Base-by-base conservation (phyloP, 208 protist genomes). In the Wallacemonas sp. region DNA sequence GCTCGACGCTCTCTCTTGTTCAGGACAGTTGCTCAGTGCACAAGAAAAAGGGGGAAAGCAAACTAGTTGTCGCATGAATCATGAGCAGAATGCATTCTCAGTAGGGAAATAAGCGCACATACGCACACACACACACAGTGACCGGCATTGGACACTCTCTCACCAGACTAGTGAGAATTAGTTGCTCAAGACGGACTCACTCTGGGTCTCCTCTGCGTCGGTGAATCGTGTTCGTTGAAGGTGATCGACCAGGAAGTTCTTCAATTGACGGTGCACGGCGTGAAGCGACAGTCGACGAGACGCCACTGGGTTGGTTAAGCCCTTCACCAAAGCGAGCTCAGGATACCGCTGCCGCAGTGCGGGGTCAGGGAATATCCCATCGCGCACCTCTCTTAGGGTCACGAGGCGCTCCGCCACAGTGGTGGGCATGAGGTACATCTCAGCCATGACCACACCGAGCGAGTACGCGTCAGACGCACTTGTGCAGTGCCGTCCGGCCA, bases 381-480 rank as follows among this genome's bases (percentile, higher is more conserved):
- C 79, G 6, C 90, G 84, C 42, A 86, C 76, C 29, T 76, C 63
- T 2, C 65, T 57, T 52, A 96, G 63, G 48, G 81, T 73, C 21
- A 64, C 57, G 22, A 93, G 55, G 3, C 90, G 79, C 73, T 96
- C 87, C 13, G 85, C 54, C 9, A 89, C 78, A 1, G 90, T 96
- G 19, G 63, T 86, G 0, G 87, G 87, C 52, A 79, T 66, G n/a
- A 92, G 19, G 58, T 96, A 96, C 80, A 93, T 83, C 73, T 96
- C 87, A 8, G 83, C 81, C 26, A 93, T 53, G 29, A 96, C 48
- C 1, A 96, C 68, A n/a, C 83, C 90, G 12, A 83, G 27, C 0
- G 87, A 79, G 55, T 85, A 96, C 10, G 68, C 74, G 55, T 96
- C 90, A 0, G 87, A 83, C 38, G 78, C 76, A 15, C 76, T 30